Percentiles rank a stretch among this genome's conserved stretches.
Conservation (phyloP, 73 alveolate genomes). For the Symbiodinium pilosum region DNA sequence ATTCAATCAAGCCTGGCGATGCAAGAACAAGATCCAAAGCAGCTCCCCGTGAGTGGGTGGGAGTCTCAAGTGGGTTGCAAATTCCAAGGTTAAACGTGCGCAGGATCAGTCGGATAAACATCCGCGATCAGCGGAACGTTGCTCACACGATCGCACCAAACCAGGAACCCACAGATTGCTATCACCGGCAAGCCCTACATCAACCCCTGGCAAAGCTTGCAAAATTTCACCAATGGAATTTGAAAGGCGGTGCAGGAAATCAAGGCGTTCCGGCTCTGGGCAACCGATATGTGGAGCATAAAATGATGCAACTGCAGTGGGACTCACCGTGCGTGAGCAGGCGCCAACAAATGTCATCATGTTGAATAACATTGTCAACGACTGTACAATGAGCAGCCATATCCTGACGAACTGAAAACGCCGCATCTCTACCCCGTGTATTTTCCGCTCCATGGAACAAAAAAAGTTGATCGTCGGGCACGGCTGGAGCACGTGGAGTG, state of each 20-base stretch:
- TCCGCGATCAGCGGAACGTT: not conserved
- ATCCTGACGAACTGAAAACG: not conserved
- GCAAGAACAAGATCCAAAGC: not conserved
- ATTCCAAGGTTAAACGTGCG: not conserved
- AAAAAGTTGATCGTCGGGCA: not conserved
- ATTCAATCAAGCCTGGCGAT: not conserved
- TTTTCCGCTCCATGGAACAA: not conserved
- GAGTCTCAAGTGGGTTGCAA: not conserved
- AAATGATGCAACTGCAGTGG: not conserved
- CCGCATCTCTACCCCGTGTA: not conserved
- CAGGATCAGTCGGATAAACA: no score
- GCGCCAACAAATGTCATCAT: not conserved
- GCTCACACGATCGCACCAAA: not conserved
- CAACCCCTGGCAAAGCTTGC: not conserved
- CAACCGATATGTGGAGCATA: not conserved
- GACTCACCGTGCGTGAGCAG: not conserved
- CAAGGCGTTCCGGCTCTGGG: not conserved
- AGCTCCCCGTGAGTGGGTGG: not conserved
- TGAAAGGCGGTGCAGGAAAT: not conserved
- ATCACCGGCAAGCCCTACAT: not conserved
- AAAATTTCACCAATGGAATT: not conserved
- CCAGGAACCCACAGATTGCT: not conserved
- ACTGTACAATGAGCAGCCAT: not conserved
- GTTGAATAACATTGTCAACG: not conserved
- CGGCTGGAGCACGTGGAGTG: not conserved